Evolutionary conservation across 2,329 filamentous ascomycete genomes (phyloP).

Genomic region (Alternaria longipes): DNA sequence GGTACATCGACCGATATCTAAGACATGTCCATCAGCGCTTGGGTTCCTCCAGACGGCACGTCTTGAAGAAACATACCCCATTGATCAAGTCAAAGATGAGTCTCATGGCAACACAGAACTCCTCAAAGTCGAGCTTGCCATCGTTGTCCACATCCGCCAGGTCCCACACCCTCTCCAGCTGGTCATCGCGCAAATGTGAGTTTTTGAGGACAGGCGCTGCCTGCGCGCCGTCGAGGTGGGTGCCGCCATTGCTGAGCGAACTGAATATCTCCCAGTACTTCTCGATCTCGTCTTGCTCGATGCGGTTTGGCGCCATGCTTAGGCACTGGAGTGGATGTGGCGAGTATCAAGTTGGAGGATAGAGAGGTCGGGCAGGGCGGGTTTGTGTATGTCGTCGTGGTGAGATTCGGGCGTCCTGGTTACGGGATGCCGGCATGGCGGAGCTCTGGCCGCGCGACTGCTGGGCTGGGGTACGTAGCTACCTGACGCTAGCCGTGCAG

Average conservation of each 20-base stretch:
- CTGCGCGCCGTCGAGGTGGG: slow-evolving; percentile 73
- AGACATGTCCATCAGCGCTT: not conserved
- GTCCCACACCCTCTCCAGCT: slow-evolving; percentile 98
- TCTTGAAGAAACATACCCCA: slow-evolving; percentile 66
- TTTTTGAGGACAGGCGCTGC: slow-evolving; percentile 78
- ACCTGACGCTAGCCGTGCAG: not conserved
- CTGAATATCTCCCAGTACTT: slow-evolving; percentile 84
- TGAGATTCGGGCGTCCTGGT: slow-evolving; percentile 4
- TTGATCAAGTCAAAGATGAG: slow-evolving; percentile 98
- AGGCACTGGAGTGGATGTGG: not conserved
- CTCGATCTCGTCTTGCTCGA: slow-evolving; percentile 78
- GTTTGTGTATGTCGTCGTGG: slow-evolving; percentile 5
- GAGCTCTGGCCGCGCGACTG: slow-evolving; percentile 21
- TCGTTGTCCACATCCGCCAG: slow-evolving; percentile 97
- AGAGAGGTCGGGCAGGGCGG: slow-evolving; percentile 3
- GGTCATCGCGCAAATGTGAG: slow-evolving; percentile 75
- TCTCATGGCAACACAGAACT: slow-evolving; percentile 99
- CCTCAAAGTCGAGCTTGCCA: slow-evolving; percentile 97
- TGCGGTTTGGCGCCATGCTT: slow-evolving; percentile 60
- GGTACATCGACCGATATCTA: slow-evolving; percentile 89
- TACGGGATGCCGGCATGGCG: slow-evolving; percentile 24
- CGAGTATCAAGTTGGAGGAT: not conserved
- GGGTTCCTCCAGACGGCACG: not conserved
- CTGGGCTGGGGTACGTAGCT: slow-evolving; percentile 14
- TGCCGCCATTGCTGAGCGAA: slow-evolving; percentile 70